phyloP scores from a whole-genome alignment of 164 flowering plant species.

The Kalanchoe fedtschenkoi region DNA sequence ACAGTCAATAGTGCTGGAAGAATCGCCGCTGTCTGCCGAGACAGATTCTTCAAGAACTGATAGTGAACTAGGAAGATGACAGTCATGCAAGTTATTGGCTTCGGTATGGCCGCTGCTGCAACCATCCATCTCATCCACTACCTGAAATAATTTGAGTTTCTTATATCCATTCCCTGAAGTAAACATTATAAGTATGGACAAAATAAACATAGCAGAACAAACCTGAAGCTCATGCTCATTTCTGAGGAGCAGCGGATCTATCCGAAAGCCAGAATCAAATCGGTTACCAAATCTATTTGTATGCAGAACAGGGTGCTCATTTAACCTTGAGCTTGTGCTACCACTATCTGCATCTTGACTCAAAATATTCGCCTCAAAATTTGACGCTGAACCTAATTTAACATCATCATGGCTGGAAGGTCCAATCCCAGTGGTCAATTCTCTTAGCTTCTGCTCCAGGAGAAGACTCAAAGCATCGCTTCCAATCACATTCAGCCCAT shows the following conservation, averaged over 20 bases:
- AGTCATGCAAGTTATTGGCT: constrained; percentile 23
- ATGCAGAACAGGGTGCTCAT: not conserved
- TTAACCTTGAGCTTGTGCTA: not conserved
- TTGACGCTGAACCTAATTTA: constrained; percentile 16
- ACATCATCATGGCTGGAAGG: constrained; percentile 22
- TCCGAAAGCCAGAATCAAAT: constrained; percentile 17
- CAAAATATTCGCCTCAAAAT: constrained; percentile 14
- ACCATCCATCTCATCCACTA: constrained; percentile 23
- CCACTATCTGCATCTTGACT: not conserved
- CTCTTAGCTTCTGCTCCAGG: constrained; percentile 74
- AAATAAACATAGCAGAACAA: constrained; percentile 8
- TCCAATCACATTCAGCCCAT: constrained; percentile 42
- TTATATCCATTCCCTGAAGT: not conserved
- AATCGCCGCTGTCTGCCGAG: constrained; percentile 60
- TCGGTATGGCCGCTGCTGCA: constrained; percentile 20
- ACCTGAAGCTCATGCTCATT: constrained; percentile 38
- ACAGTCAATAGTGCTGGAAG: constrained; percentile 51
- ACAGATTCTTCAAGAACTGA: constrained; percentile 65
- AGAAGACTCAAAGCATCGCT: constrained; percentile 75
- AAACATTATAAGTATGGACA: too few species aligned
- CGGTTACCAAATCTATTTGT: constrained; percentile 13
- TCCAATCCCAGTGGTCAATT: constrained; percentile 40
- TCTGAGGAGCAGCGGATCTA: constrained; percentile 13
- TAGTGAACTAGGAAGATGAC: constrained; percentile 62
- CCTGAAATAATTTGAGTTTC: constrained; percentile 20